These are phyloP conservation scores for Fusarium zealandicum DNA, from an alignment of 2,329 filamentous ascomycete species.

Conservation along the genomic window DNA sequence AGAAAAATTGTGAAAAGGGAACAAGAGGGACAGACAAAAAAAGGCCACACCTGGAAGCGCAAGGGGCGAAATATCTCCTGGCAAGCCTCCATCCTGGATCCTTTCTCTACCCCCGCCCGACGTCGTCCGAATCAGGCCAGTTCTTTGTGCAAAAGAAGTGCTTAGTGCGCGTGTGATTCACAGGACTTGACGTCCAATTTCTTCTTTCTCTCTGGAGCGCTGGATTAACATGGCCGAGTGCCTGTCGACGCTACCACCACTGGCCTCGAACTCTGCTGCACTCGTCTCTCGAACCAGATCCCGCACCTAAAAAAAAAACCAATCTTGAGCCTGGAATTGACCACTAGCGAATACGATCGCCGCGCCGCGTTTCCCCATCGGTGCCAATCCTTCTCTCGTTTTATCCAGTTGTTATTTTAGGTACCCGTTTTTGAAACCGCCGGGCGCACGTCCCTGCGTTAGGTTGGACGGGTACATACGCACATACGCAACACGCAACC, in stretches of 20 bases:
- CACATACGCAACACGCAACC: conserved; percentile 22
- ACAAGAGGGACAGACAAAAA: conserved; percentile 6
- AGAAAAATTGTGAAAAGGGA: conserved; percentile 15
- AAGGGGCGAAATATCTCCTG: conserved; percentile 31
- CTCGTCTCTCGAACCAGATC: conserved; percentile 12
- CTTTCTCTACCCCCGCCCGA: conserved; percentile 12
- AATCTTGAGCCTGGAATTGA: conserved; percentile 16
- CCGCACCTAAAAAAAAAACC: conserved; percentile 1
- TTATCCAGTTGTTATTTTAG: conserved; percentile 33
- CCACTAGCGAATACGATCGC: conserved; percentile 40
- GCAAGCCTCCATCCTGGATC: conserved; percentile 4
- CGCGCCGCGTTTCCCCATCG: conserved; percentile 23
- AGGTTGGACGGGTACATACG: conserved; percentile 17
- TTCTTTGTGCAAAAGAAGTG: conserved; percentile 19
- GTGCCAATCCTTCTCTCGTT: conserved; percentile 22
- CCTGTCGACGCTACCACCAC: conserved; percentile 15
- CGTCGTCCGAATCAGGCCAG: conserved; percentile 13
- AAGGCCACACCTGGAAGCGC: conserved; percentile 8
- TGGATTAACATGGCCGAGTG: conserved; percentile 15
- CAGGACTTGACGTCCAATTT: neutral
- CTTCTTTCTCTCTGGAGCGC: neutral
- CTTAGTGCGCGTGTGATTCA: conserved; percentile 25
- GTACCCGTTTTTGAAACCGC: conserved; percentile 30
- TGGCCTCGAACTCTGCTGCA: conserved; percentile 15
- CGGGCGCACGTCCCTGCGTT: conserved; percentile 33